Conservation (phyloP, 176 grass and related monocot genomes). For the Oryza australiensis region DNA sequence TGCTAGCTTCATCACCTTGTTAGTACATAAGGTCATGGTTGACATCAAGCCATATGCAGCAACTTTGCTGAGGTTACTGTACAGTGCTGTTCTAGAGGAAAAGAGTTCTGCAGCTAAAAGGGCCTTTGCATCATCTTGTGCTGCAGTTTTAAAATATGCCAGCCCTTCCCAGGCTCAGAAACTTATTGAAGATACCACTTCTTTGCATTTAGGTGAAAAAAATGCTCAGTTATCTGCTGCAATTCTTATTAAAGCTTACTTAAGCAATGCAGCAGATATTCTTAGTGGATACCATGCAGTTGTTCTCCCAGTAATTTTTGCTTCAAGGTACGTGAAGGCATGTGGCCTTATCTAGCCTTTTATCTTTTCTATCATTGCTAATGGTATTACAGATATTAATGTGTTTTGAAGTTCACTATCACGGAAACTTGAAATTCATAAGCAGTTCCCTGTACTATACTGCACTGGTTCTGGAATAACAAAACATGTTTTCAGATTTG, state of each 20-base stretch:
- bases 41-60: conserved; percentile 74
- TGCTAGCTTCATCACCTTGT: conserved; percentile 90
- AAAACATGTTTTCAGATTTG: conserved; percentile 65
- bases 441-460: not conserved
- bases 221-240: conserved; percentile 86
- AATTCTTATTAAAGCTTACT: conserved; percentile 87
- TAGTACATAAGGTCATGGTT: conserved; percentile 75
- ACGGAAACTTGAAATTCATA: conserved; percentile 28
- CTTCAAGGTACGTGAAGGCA: conserved; percentile 72
- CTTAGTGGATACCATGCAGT: conserved; percentile 73
- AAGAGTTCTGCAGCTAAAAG: conserved; percentile 72
- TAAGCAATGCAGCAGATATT: conserved; percentile 75
- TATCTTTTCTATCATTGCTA: conserved; percentile 22
- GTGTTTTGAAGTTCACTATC: not conserved
- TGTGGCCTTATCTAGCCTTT: not conserved
- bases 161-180: conserved; percentile 75
- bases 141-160: conserved; percentile 78
- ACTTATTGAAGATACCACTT: conserved; percentile 83
- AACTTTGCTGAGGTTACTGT: conserved; percentile 67
- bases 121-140: conserved; percentile 88
- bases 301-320: conserved; percentile 85
- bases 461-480: conserved; percentile 35
- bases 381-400: conserved; percentile 24
- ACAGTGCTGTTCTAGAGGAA: conserved; percentile 80
- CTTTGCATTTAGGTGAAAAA: conserved; percentile 83